Evolutionary conservation across 805 yeast genomes (phyloP).

Genomic region (Saturnispora serradocipensis): DNA sequence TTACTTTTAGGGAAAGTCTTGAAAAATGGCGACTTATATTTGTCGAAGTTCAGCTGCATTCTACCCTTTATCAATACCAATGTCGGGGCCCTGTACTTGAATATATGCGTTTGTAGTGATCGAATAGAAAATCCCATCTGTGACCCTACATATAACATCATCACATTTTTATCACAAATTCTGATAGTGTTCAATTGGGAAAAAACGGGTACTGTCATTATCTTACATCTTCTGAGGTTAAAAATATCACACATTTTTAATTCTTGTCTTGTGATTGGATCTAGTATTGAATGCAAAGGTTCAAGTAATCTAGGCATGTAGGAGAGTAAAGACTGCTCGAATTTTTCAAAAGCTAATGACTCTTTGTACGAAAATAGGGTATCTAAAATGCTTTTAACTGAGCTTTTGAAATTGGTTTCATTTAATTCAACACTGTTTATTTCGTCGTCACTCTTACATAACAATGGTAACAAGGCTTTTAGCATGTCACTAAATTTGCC

Average conservation of each 20-base stretch:
- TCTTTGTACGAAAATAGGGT: not conserved
- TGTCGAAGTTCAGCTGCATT: slow-evolving; percentile 39
- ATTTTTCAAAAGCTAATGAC: not conserved
- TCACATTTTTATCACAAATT: slow-evolving; percentile 38
- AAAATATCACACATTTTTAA: slow-evolving; percentile 1
- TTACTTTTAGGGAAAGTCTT: slow-evolving; percentile 18
- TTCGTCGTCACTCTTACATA: not conserved
- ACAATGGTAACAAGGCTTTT: slow-evolving; percentile 6
- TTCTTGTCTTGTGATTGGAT: slow-evolving; percentile 24
- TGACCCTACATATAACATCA: slow-evolving; percentile 62
- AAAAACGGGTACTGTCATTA: slow-evolving; percentile 31
- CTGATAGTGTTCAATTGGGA: slow-evolving; percentile 32
- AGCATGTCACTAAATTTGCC: not conserved
- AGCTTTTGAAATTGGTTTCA: slow-evolving; percentile 2
- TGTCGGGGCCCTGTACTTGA: slow-evolving; percentile 89
- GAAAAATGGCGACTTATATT: slow-evolving; percentile 35
- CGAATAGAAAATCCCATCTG: slow-evolving; percentile 82
- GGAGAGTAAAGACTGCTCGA: not conserved
- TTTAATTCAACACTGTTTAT: slow-evolving; percentile 1
- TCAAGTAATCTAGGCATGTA: slow-evolving; percentile 36
- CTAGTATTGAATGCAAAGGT: slow-evolving; percentile 37
- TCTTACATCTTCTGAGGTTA: slow-evolving; percentile 22
- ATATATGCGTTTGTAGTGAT: slow-evolving; percentile 71
- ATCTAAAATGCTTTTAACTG: not conserved
- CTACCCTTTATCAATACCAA: slow-evolving; percentile 62